These are phyloP conservation scores for Houttuynia cordata DNA, from an alignment of 164 flowering plant species.

Conservation along the genomic window DNA sequence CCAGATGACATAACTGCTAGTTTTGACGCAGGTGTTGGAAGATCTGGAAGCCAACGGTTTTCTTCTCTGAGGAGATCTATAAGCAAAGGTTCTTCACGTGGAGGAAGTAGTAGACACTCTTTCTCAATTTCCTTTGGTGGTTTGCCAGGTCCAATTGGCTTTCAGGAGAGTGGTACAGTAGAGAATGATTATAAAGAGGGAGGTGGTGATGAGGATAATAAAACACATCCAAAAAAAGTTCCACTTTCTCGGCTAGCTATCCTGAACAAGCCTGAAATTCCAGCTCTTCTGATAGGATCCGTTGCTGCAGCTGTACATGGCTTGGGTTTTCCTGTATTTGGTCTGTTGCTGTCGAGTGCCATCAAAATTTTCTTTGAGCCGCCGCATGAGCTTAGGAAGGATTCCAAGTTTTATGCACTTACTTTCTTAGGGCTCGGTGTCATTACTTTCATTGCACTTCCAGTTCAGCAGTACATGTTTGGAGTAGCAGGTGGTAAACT, in stretches of 20 bases:
- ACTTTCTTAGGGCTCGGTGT: constrained; percentile 26
- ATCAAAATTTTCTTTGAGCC: constrained; percentile 47
- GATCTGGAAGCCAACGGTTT: constrained; percentile 21
- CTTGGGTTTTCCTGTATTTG: constrained; percentile 40
- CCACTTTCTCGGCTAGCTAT: constrained; percentile 32
- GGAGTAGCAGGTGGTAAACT: constrained; percentile 59
- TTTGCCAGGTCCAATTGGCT: constrained; percentile 13
- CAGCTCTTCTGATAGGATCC: constrained; percentile 36
- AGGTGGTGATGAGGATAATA: constrained; percentile 1
- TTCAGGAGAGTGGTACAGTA: constrained; percentile 12
- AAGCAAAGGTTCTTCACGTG: constrained; percentile 29
- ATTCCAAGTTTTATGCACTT: constrained; percentile 42
- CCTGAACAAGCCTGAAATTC: constrained; percentile 54
- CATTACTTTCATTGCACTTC: constrained; percentile 13
- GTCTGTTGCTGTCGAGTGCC: constrained; percentile 35
- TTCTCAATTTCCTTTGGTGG: constrained; percentile 13
- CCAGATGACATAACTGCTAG: not conserved
- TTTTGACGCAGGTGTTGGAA: constrained; percentile 8
- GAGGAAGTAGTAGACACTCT: constrained; percentile 13
- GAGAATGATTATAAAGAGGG: constrained; percentile 1
- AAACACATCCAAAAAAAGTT: constrained; percentile 13
- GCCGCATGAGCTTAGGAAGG: constrained; percentile 21
- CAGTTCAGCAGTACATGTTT: constrained; percentile 42
- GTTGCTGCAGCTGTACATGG: constrained; percentile 41
- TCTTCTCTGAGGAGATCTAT: constrained; percentile 17